Conservation (phyloP, 2,329 filamentous ascomycete species). For the Clathrospora elynae region DNA sequence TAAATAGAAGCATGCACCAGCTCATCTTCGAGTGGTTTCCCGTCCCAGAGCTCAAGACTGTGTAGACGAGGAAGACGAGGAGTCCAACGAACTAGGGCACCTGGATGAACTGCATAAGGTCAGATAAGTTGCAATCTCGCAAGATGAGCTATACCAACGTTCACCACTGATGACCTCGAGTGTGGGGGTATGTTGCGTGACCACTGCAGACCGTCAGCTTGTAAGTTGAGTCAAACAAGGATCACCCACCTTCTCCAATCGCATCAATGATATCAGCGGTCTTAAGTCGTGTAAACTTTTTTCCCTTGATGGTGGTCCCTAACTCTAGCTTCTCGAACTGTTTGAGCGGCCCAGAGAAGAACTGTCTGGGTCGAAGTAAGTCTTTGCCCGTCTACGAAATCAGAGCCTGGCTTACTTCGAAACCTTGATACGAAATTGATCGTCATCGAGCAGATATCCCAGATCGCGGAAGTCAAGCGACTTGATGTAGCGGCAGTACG, state of each 20-base stretch:
- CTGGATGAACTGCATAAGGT: conserved; percentile 52
- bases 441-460: conserved; percentile 62
- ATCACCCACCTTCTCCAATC: conserved; percentile 54
- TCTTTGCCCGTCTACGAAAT: neutral
- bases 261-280: conserved; percentile 52
- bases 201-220: conserved; percentile 40
- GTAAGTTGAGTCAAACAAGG: conserved; percentile 3
- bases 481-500: conserved; percentile 71
- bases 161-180: conserved; percentile 65
- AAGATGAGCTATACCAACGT: conserved; percentile 40
- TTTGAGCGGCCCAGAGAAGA: conserved; percentile 57
- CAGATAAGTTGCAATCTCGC: conserved; percentile 5
- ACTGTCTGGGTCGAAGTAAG: conserved; percentile 47
- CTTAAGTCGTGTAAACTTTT: conserved; percentile 46
- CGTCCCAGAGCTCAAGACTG: conserved; percentile 65
- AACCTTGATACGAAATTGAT: conserved; percentile 63
- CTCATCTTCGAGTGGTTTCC: conserved; percentile 62
- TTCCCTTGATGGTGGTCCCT: conserved; percentile 31
- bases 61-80: conserved; percentile 63
- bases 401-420: conserved; percentile 56
- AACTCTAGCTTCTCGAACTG: conserved; percentile 48
- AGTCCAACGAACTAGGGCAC: conserved; percentile 63
- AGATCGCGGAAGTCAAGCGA: conserved; percentile 68
- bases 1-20: conserved; percentile 60
- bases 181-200: conserved; percentile 56